Evolutionary conservation across 257 asterid species (phyloP).

Genomic region (Plantago major): DNA sequence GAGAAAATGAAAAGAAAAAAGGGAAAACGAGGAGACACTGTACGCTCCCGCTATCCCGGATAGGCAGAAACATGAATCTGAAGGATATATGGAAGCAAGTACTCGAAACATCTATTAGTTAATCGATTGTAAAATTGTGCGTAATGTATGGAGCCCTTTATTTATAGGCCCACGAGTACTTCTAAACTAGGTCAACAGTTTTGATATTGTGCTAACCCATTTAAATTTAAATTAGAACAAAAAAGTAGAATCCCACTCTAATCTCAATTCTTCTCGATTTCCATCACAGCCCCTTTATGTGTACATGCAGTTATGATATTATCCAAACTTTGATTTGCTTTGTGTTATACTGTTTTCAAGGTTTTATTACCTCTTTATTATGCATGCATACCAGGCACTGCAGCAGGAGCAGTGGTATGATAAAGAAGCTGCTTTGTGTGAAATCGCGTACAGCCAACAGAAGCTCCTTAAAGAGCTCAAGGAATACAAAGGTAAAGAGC

Average conservation of each 20-base stretch:
- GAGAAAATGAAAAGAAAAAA: too few species aligned
- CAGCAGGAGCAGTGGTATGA: slow-evolving; percentile 92
- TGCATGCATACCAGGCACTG: slow-evolving; percentile 39
- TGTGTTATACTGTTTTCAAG: not conserved
- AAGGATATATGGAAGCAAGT: not conserved
- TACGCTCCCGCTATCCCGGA: too few species aligned
- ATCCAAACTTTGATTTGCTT: not conserved
- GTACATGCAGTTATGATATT: too few species aligned
- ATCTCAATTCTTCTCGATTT: slow-evolving; percentile 1
- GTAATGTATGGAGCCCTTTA: too few species aligned
- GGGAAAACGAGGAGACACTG: too few species aligned
- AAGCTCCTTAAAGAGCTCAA: slow-evolving; percentile 73
- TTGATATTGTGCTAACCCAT: not conserved
- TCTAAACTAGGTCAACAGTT: not conserved
- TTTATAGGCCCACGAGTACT: not conserved
- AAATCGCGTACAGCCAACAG: slow-evolving; percentile 68
- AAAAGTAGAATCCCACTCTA: too few species aligned
- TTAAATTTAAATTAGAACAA: too few species aligned
- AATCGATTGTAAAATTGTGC: not conserved
- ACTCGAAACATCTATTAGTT: too few species aligned
- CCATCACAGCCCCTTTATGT: not conserved
- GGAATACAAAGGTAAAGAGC: slow-evolving; percentile 76
- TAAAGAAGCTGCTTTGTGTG: slow-evolving; percentile 73
- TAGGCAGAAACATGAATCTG: not conserved
- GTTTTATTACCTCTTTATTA: not conserved